Conservation (phyloP, 305 asterid genomes). For the Fraxinus albicans region DNA sequence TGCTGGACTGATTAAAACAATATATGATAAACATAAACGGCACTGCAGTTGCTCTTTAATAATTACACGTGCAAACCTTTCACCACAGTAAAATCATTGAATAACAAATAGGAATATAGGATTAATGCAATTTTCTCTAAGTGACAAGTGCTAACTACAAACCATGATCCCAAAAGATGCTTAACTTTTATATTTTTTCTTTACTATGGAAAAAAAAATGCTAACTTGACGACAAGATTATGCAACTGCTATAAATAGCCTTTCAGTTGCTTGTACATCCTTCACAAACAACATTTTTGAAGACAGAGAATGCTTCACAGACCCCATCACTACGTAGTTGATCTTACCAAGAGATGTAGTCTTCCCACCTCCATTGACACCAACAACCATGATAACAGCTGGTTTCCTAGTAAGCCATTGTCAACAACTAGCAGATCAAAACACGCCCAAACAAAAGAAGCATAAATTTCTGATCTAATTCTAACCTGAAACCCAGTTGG, state of each 20-base stretch:
- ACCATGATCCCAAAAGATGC: conserved; percentile 3
- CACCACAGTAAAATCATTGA: background rate
- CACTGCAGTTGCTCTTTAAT: background rate
- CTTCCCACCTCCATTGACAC: conserved; percentile 98
- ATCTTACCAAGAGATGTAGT: conserved; percentile 93
- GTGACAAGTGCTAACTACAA: background rate
- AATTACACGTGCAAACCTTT: background rate
- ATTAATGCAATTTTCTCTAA: background rate
- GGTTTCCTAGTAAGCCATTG: conserved; percentile 64
- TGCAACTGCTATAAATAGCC: conserved; percentile 8
- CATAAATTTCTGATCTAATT: conserved; percentile 8
- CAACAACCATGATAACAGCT: conserved; percentile 87
- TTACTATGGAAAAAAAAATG: background rate
- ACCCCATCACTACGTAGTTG: background rate
- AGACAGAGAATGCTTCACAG: background rate
- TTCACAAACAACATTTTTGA: background rate
- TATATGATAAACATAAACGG: background rate
- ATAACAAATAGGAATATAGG: background rate
- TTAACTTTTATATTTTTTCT: background rate
- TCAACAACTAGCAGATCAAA: conserved; percentile 19
- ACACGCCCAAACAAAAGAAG: conserved; percentile 4
- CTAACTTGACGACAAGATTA: background rate
- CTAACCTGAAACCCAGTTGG: conserved; percentile 82
- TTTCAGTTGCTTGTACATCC: background rate
- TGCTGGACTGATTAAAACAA: background rate